phyloP scores from a whole-genome alignment of 495 filamentous ascomycete genomes.

The Penicillium ucsense region DNA sequence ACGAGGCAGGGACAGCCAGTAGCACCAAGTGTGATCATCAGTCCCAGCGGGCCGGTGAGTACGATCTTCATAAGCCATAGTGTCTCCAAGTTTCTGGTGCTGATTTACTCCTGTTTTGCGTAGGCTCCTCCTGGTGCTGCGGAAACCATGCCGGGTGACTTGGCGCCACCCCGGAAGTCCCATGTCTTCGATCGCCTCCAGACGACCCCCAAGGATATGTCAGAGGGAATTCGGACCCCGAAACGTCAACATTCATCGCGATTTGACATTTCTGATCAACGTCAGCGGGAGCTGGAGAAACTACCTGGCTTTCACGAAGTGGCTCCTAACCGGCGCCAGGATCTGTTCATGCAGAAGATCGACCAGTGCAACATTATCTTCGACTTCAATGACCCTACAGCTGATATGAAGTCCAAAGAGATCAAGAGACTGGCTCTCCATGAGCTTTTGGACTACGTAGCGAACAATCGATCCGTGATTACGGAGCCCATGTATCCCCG shows the following conservation, averaged over 20 bases:
- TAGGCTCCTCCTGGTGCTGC: conserved; percentile 90
- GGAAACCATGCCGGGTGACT: conserved; percentile 97
- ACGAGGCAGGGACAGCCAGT: conserved; percentile 55
- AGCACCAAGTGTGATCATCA: conserved; percentile 89
- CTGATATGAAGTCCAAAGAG: conserved; percentile 99
- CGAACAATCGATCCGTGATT: conserved; percentile 96
- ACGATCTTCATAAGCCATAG: not conserved
- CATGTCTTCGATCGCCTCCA: conserved; percentile 85
- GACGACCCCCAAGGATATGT: conserved; percentile 87
- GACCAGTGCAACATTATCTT: conserved; percentile 99
- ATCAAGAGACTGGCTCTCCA: conserved; percentile 97
- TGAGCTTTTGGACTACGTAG: conserved; percentile 94
- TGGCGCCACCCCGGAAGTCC: conserved; percentile 91
- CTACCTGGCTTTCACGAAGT: conserved; percentile 98
- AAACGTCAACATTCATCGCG: conserved; percentile 95
- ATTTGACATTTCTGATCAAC: conserved; percentile 90
- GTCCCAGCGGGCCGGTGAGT: conserved; percentile 88
- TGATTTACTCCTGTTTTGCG: conserved; percentile 11
- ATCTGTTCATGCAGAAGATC: conserved; percentile 99
- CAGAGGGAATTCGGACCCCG: conserved; percentile 89
- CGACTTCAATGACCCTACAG: conserved; percentile 97
- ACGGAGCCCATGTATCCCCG: conserved; percentile 98
- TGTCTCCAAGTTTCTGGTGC: not conserved
- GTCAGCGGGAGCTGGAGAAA: conserved; percentile 91
- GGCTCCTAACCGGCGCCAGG: conserved; percentile 86